A percentile compares a stretch with the other conserved stretches of the same genome.
These are phyloP conservation scores for Alternaria incomplexa DNA, from an alignment of 2,329 filamentous ascomycete genomes.

Conservation along the genomic window DNA sequence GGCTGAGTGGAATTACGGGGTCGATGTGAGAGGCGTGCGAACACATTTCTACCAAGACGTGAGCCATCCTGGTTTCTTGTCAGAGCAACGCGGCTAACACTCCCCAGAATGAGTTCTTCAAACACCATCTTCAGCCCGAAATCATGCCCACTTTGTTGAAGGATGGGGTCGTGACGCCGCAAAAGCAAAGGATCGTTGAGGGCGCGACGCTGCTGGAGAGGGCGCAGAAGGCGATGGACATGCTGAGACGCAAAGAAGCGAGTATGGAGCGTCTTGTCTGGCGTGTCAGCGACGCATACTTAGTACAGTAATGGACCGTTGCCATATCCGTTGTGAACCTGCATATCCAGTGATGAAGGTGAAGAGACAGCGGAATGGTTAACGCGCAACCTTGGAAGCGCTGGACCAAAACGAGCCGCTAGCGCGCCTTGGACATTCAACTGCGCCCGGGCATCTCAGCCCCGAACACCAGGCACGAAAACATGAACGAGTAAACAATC, in stretches of 20 bases:
- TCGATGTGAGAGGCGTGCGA: slow-evolving; percentile 60
- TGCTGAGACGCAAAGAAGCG: slow-evolving; percentile 52
- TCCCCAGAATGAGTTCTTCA: slow-evolving; percentile 61
- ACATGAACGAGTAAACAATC: background rate
- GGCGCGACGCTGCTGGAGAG: slow-evolving; percentile 51
- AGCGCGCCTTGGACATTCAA: background rate
- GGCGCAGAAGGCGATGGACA: slow-evolving; percentile 52
- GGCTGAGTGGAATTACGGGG: slow-evolving; percentile 60
- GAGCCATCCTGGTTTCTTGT: slow-evolving; percentile 19
- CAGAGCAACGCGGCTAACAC: background rate
- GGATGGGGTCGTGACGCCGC: slow-evolving; percentile 50
- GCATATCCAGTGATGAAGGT: background rate
- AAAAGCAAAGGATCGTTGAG: slow-evolving; percentile 51
- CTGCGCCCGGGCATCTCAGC: background rate
- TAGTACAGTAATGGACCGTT: background rate
- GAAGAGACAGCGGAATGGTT: background rate
- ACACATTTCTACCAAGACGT: slow-evolving; percentile 62
- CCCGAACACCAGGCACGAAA: background rate
- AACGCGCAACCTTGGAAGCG: background rate
- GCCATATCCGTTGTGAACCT: background rate
- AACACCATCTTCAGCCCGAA: slow-evolving; percentile 60
- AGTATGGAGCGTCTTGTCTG: slow-evolving; percentile 55
- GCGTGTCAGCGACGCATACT: slow-evolving; percentile 28
- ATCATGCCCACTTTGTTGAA: slow-evolving; percentile 60
- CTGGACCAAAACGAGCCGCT: background rate